Evolutionary conservation across 2,329 filamentous ascomycete genomes (phyloP), one percentile per base, ranked within the genome.

Genomic region (Fusarium haematococcum): DNA sequence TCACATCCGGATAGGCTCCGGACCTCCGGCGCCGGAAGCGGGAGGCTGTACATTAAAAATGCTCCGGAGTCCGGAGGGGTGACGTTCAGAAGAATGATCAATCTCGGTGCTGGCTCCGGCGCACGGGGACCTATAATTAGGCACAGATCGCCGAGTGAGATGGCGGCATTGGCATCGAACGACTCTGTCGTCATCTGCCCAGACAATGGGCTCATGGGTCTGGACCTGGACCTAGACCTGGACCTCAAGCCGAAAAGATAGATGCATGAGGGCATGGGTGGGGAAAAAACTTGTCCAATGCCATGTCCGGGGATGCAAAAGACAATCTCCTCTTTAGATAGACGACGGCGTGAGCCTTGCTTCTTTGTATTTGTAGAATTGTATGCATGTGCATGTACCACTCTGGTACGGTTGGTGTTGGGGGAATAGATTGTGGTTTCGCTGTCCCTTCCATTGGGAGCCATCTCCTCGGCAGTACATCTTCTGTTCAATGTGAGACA

Each of bases 131-230:
- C 57, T 39, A 50, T 33, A 33, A 10, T 54, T 32, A 39, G 25
- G 43, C 37, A 39, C 23, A 32, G 45, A 57, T 58, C 54, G n/a
- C 52, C 33, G 33, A n/a, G 23, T 23, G 43, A 54, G 45, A 43
- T 54, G 45, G 54, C 58, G 63, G 45, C 33, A 56, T 59, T 54
- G 60, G 43, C 48, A 52, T 67, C 66, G 60, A 33, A 58, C 56
- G 62, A 67, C n/a, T 37, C 16, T 61, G 57, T 63, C 61, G 62
- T 69, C 58, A 62, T 65, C 52, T 11, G 27, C 39, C 45, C n/a
- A 27, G 13, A 41, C 56, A 71, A 68, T 65, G 56, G 54, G 52
- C 43, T 65, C 65, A 52, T 61, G 18, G 30, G 37, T 61, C 50
- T 68, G 39, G 35, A 27, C 23, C 43, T 18, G 41, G 33, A 25